Evolutionary conservation across 2,329 filamentous ascomycete species (phyloP).

Genomic region (Rutstroemia sp.): DNA sequence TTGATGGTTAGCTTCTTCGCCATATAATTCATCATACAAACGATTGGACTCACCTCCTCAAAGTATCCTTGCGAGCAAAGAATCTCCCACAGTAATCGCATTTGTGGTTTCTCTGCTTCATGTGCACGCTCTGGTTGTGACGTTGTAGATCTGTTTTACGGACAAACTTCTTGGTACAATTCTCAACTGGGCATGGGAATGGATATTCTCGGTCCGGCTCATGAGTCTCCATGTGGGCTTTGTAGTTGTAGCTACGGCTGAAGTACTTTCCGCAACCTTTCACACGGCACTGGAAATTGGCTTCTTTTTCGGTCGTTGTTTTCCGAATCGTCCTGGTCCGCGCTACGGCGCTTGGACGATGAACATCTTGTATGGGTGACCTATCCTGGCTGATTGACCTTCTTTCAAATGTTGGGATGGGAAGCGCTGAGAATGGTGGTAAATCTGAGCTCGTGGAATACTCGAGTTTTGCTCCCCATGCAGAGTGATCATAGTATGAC

Average conservation of each 20-base stretch:
- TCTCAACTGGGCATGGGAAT: slow-evolving; percentile 56
- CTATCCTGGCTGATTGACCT: slow-evolving; percentile 23
- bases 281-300: slow-evolving; percentile 61
- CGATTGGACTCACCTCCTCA: slow-evolving; percentile 54
- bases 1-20: not conserved
- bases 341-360: slow-evolving; percentile 18
- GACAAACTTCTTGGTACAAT: slow-evolving; percentile 70
- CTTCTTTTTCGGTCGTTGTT: slow-evolving; percentile 59
- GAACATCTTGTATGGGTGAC: slow-evolving; percentile 13
- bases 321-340: slow-evolving; percentile 36
- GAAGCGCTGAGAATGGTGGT: slow-evolving; percentile 23
- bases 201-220: slow-evolving; percentile 65
- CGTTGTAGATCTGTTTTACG: slow-evolving; percentile 71
- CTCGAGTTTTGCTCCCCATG: slow-evolving; percentile 23
- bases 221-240: slow-evolving; percentile 79
- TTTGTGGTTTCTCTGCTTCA: slow-evolving; percentile 61
- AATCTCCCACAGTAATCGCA: slow-evolving; percentile 64
- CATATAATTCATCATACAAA: not conserved
- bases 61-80: slow-evolving; percentile 76
- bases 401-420: slow-evolving; percentile 23
- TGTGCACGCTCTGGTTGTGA: slow-evolving; percentile 61
- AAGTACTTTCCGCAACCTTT: slow-evolving; percentile 71
- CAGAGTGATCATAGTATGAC: slow-evolving; percentile 23
- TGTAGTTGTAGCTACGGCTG: slow-evolving; percentile 78
- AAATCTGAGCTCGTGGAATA: slow-evolving; percentile 21